phyloP scores from a whole-genome alignment of 164 flowering plant species.

The Umbellularia californica region DNA sequence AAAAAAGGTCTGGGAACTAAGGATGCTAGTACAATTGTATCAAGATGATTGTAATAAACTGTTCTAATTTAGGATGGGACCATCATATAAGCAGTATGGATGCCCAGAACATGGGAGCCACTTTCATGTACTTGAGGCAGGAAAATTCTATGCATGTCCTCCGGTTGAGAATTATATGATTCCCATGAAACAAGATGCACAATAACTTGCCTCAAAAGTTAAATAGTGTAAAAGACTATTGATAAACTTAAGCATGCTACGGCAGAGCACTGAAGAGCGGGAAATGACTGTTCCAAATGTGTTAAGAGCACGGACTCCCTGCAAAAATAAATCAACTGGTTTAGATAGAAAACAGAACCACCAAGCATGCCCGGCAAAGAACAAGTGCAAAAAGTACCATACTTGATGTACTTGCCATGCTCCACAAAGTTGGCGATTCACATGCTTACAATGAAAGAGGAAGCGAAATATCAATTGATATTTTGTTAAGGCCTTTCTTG shows the following conservation, averaged over 20 bases:
- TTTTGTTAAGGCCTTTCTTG: conserved; percentile 83
- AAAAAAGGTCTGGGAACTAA: too few relatives aligned
- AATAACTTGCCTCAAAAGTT: conserved; percentile 76
- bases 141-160: not conserved
- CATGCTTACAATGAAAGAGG: conserved; percentile 94
- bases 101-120: not conserved
- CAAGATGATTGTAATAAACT: not conserved
- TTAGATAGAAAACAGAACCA: not conserved
- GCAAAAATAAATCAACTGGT: conserved; percentile 4
- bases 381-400: conserved; percentile 20
- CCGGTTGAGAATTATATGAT: too few relatives aligned
- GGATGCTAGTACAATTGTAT: not conserved
- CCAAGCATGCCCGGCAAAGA: not conserved
- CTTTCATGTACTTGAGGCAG: too few relatives aligned
- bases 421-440: conserved; percentile 87
- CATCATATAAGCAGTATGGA: not conserved
- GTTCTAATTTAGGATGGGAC: not conserved
- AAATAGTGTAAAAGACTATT: conserved; percentile 90
- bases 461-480: conserved; percentile 90
- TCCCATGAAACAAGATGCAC: not conserved
- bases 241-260: conserved; percentile 92
- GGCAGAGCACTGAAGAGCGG: conserved; percentile 81
- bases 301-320: conserved; percentile 77
- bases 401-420: conserved; percentile 99
- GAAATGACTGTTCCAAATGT: conserved; percentile 67